phyloP scores from a whole-genome alignment of 2,329 filamentous ascomycete genomes.

The Lecanoromycetidae sp. region DNA sequence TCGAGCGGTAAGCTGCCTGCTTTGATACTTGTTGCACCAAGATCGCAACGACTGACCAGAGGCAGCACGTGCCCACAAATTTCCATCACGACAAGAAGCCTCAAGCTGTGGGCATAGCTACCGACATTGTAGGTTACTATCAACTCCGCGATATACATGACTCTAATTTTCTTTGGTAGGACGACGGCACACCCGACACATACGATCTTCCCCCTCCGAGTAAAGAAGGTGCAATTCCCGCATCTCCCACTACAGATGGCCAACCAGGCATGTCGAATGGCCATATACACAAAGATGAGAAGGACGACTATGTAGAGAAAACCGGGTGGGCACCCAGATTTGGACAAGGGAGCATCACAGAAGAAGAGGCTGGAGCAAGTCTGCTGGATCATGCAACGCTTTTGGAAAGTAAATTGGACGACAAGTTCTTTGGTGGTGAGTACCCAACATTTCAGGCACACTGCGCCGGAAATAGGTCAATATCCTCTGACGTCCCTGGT shows the following conservation, averaged over 20 bases:
- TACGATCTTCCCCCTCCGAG: slow-evolving; percentile 68
- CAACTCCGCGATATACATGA: background rate
- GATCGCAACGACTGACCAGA: background rate
- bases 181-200: slow-evolving; percentile 54
- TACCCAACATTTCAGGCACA: background rate
- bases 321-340: slow-evolving; percentile 87
- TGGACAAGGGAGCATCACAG: slow-evolving; percentile 46
- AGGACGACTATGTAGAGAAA: slow-evolving; percentile 41
- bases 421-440: slow-evolving; percentile 79
- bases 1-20: slow-evolving; percentile 49
- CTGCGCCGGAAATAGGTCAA: background rate
- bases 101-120: slow-evolving; percentile 45
- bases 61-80: slow-evolving; percentile 50
- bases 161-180: slow-evolving; percentile 28
- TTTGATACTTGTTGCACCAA: slow-evolving; percentile 1
- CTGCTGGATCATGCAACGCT: slow-evolving; percentile 79
- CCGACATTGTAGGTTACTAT: slow-evolving; percentile 49
- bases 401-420: slow-evolving; percentile 70
- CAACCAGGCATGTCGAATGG: slow-evolving; percentile 38
- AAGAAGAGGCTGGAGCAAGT: slow-evolving; percentile 47
- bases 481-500: background rate
- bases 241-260: slow-evolving; percentile 39
- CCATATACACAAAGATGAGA: slow-evolving; percentile 42
- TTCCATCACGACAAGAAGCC: slow-evolving; percentile 43
- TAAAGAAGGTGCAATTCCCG: slow-evolving; percentile 52